Percentiles rank a stretch among this genome's conserved stretches.
These are phyloP conservation scores for Neofusicoccum ribis DNA, from an alignment of 2,329 filamentous ascomycete genomes.

Conservation along the genomic window DNA sequence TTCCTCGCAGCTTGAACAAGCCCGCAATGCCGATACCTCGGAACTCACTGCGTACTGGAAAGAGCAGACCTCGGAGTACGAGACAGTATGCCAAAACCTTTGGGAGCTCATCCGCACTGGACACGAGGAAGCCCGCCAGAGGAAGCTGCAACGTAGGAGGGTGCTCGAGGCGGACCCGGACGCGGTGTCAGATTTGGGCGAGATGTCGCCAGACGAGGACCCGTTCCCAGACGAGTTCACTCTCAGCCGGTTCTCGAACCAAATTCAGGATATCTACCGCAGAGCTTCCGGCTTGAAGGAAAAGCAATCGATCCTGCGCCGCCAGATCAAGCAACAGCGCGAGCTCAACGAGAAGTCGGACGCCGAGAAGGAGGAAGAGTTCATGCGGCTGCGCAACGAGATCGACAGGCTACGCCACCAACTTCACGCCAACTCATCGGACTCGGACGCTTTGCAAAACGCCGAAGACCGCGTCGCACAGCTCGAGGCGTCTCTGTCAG, in stretches of 20 bases:
- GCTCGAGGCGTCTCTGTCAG: constrained; percentile 37
- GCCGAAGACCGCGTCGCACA: constrained; percentile 30
- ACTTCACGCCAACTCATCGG: constrained; percentile 6
- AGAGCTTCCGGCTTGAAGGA: constrained; percentile 78
- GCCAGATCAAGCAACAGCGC: constrained; percentile 93
- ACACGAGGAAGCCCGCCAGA: constrained; percentile 42
- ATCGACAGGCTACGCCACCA: constrained; percentile 44
- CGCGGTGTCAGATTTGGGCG: constrained; percentile 56
- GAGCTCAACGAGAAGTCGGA: constrained; percentile 89
- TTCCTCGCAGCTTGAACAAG: neutral
- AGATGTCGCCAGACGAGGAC: constrained; percentile 63
- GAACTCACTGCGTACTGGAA: constrained; percentile 15
- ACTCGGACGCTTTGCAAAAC: neutral
- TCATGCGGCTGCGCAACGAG: constrained; percentile 42
- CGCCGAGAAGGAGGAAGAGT: constrained; percentile 43
- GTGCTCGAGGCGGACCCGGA: constrained; percentile 54
- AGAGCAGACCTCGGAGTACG: constrained; percentile 28
- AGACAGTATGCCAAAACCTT: constrained; percentile 36
- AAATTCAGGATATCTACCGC: constrained; percentile 75
- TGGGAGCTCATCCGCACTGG: constrained; percentile 54
- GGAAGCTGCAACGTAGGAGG: constrained; percentile 36
- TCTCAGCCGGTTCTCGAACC: constrained; percentile 72
- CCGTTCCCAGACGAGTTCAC: constrained; percentile 65
- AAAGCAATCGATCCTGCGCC: constrained; percentile 84
- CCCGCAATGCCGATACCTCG: constrained; percentile 20